Evolutionary conservation across 257 asterid species (phyloP).

Genomic region (Petrea volubilis): DNA sequence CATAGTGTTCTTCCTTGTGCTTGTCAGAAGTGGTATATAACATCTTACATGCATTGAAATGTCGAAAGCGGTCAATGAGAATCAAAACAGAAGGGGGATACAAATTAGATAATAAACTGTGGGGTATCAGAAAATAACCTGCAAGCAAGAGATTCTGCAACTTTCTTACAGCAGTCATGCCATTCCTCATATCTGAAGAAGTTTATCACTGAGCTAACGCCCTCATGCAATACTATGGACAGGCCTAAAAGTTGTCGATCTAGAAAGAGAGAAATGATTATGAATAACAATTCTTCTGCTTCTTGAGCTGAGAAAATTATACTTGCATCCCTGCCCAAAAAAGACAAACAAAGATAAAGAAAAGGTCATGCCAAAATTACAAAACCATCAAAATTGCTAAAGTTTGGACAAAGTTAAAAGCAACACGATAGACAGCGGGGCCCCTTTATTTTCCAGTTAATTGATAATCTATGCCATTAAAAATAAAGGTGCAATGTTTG

Average conservation of each 20-base stretch:
- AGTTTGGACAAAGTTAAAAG: background rate
- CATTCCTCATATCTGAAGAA: conserved; percentile 73
- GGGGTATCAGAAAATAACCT: conserved; percentile 49
- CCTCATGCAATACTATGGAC: conserved; percentile 49
- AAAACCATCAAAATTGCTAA: conserved; percentile 3
- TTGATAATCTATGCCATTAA: background rate
- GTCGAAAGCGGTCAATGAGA: background rate
- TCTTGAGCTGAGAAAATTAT: conserved; percentile 53
- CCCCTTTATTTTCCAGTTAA: background rate
- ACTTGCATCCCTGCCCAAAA: conserved; percentile 44
- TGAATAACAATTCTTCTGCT: conserved; percentile 68
- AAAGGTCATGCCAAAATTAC: background rate
- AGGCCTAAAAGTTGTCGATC: conserved; percentile 84
- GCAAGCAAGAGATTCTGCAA: conserved; percentile 63
- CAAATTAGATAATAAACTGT: conserved; percentile 1
- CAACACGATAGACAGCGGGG: background rate
- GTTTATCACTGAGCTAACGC: conserved; percentile 53
- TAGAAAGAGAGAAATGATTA: conserved; percentile 60
- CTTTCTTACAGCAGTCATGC: conserved; percentile 55
- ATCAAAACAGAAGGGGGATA: background rate
- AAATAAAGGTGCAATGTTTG: background rate
- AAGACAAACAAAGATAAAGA: background rate
- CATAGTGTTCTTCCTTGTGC: background rate
- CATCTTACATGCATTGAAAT: background rate
- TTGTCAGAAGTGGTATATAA: background rate